Percentiles rank a stretch among this genome's conserved stretches.
Evolutionary conservation across 1,139 yeast genomes (phyloP).

Genomic region (Meyerozyma guilliermondii): DNA sequence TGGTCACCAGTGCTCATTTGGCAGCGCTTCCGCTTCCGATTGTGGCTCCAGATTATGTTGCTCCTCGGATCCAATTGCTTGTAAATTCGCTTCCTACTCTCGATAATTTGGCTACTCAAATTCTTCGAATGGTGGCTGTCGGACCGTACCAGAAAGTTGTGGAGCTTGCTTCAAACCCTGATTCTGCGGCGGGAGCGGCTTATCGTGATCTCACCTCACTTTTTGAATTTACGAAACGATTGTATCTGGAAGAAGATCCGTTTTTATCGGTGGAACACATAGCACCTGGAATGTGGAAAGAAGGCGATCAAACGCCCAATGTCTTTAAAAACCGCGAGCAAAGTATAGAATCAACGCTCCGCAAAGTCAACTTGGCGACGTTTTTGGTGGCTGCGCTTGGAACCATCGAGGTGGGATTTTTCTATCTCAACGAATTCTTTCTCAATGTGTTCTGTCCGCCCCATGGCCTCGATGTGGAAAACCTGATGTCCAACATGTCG

Average conservation of each 20-base stretch:
- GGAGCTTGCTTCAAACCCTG: slow-evolving; percentile 68
- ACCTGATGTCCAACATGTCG: slow-evolving; percentile 37
- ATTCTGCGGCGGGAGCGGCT: slow-evolving; percentile 68
- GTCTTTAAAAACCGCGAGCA: slow-evolving; percentile 59
- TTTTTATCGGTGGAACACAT: slow-evolving; percentile 57
- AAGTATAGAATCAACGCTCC: slow-evolving; percentile 61
- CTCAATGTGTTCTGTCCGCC: slow-evolving; percentile 79
- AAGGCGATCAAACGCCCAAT: slow-evolving; percentile 53
- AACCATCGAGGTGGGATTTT: slow-evolving; percentile 80
- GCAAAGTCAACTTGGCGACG: slow-evolving; percentile 84
- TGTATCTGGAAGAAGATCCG: slow-evolving; percentile 65
- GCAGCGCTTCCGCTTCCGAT: slow-evolving; percentile 55
- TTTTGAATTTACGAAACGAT: slow-evolving; percentile 66
- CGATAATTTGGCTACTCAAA: slow-evolving; percentile 71
- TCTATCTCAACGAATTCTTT: slow-evolving; percentile 76
- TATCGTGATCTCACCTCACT: slow-evolving; percentile 67
- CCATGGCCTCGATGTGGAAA: slow-evolving; percentile 38
- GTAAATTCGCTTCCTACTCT: slow-evolving; percentile 66
- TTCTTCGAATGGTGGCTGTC: slow-evolving; percentile 60
- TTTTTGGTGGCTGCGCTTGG: slow-evolving; percentile 83
- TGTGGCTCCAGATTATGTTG: slow-evolving; percentile 51
- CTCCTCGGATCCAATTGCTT: slow-evolving; percentile 57
- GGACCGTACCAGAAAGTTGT: slow-evolving; percentile 72
- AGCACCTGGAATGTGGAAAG: slow-evolving; percentile 65
- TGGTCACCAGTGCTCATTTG: slow-evolving; percentile 47